phyloP scores from a whole-genome alignment of 495 filamentous ascomycete species.

The Penicillium ochrochloron region DNA sequence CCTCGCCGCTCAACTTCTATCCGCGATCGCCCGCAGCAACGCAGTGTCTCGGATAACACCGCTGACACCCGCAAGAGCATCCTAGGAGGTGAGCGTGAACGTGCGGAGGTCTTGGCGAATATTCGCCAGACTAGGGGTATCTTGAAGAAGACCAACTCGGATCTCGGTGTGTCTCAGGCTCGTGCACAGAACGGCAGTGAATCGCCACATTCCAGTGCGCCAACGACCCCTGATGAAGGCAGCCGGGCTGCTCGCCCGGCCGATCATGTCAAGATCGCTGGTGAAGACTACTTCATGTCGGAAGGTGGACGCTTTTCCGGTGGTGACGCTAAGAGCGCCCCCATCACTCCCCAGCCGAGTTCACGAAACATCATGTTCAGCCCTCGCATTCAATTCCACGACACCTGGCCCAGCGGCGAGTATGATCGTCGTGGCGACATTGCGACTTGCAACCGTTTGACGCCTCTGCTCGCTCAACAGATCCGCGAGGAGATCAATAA shows the following conservation, averaged over 20 bases:
- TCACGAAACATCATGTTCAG: conserved; percentile 87
- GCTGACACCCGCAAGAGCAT: conserved; percentile 76
- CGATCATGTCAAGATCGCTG: conserved; percentile 73
- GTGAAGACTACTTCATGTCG: conserved; percentile 85
- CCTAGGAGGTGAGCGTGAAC: conserved; percentile 85
- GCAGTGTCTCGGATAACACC: conserved; percentile 56
- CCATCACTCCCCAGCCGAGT: conserved; percentile 71
- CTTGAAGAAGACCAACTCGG: conserved; percentile 73
- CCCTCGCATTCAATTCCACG: conserved; percentile 90
- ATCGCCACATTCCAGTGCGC: conserved; percentile 79
- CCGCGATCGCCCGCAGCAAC: conserved; percentile 48
- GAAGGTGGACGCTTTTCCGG: conserved; percentile 63
- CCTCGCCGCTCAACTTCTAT: conserved; percentile 34
- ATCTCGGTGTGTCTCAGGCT: conserved; percentile 68
- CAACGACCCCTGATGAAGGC: conserved; percentile 81
- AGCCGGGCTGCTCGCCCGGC: conserved; percentile 62
- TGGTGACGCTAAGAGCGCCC: conserved; percentile 72
- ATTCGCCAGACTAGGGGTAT: conserved; percentile 81
- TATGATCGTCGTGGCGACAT: conserved; percentile 97
- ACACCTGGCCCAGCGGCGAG: conserved; percentile 93
- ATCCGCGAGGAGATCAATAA: conserved; percentile 99
- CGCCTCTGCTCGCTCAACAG: conserved; percentile 95
- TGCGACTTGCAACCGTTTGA: conserved; percentile 96
- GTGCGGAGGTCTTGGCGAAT: conserved; percentile 86
- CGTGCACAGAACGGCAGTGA: conserved; percentile 65